phyloP scores from a whole-genome alignment of 495 filamentous ascomycete genomes.

The Penicillium dipodomyicola region DNA sequence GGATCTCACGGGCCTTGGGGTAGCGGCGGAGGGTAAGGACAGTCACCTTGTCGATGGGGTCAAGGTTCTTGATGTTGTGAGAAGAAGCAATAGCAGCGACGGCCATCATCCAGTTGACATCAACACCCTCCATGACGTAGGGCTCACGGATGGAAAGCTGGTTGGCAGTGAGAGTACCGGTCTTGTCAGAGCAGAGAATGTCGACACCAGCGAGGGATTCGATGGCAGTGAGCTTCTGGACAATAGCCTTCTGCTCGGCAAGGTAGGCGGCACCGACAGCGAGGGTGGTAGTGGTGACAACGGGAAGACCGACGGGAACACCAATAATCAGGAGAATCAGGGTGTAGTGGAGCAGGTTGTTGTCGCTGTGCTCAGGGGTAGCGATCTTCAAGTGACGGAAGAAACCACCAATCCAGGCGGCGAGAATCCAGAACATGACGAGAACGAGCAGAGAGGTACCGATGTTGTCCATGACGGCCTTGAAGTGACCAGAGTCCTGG shows the following conservation, averaged over 20 bases:
- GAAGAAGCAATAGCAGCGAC: conserved; percentile 72
- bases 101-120: conserved; percentile 80
- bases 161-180: conserved; percentile 76
- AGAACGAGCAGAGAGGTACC: conserved; percentile 70
- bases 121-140: conserved; percentile 70
- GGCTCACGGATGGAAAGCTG: conserved; percentile 73
- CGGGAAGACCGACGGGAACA: conserved; percentile 74
- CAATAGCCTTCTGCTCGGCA: conserved; percentile 71
- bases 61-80: conserved; percentile 73
- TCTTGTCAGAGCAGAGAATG: conserved; percentile 74
- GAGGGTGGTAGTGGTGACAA: conserved; percentile 71
- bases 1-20: conserved; percentile 69
- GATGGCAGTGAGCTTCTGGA: conserved; percentile 74
- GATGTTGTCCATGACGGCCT: conserved; percentile 79
- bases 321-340: conserved; percentile 69
- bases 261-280: conserved; percentile 74
- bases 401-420: conserved; percentile 74
- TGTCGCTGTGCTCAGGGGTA: conserved; percentile 52
- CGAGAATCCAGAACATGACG: conserved; percentile 69
- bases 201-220: conserved; percentile 76
- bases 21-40: conserved; percentile 71
- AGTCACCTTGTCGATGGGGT: conserved; percentile 76
- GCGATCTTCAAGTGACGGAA: conserved; percentile 68
- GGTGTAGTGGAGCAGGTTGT: conserved; percentile 62
- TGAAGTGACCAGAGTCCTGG: conserved; percentile 73